phyloP scores from a whole-genome alignment of 352 stramenopile species.

The Blastocystis sp. region DNA sequence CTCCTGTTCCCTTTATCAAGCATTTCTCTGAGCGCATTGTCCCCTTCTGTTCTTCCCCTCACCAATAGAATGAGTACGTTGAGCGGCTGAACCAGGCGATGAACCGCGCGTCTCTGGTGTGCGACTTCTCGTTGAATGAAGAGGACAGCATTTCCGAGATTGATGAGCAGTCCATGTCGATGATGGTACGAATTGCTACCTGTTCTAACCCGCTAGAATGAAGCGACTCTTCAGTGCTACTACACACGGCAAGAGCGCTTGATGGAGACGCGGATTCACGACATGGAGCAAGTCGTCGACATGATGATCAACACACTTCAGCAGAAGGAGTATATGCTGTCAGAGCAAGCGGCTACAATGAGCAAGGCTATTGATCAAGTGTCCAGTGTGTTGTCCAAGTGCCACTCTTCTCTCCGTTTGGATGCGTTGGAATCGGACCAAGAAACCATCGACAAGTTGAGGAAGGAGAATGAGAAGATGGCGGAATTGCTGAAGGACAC shows the following conservation, averaged over 20 bases:
- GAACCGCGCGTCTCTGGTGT: not conserved
- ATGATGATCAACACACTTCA: not conserved
- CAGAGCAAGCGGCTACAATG: not conserved
- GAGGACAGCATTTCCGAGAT: not conserved
- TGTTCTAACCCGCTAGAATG: not conserved
- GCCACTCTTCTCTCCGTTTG: not conserved
- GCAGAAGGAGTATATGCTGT: not conserved
- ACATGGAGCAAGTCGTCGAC: constrained; percentile 18
- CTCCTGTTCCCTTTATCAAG: no score
- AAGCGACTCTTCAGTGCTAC: not conserved
- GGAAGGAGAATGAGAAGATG: not conserved
- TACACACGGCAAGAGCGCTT: not conserved
- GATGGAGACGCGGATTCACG: constrained; percentile 14
- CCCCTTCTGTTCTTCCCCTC: not conserved
- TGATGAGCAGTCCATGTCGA: not conserved
- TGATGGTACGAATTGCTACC: constrained; percentile 3
- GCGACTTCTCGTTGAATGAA: not conserved
- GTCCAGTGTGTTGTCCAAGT: not conserved
- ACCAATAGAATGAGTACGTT: constrained; percentile 20
- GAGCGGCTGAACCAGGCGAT: constrained; percentile 28
- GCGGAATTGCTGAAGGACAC: not conserved
- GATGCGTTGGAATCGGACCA: not conserved
- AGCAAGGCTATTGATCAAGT: not conserved
- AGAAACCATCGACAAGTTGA: not conserved
- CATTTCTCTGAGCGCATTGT: not conserved